Evolutionary conservation across 176 grass and related monocot species (phyloP).

Genomic region (Secale cereale): DNA sequence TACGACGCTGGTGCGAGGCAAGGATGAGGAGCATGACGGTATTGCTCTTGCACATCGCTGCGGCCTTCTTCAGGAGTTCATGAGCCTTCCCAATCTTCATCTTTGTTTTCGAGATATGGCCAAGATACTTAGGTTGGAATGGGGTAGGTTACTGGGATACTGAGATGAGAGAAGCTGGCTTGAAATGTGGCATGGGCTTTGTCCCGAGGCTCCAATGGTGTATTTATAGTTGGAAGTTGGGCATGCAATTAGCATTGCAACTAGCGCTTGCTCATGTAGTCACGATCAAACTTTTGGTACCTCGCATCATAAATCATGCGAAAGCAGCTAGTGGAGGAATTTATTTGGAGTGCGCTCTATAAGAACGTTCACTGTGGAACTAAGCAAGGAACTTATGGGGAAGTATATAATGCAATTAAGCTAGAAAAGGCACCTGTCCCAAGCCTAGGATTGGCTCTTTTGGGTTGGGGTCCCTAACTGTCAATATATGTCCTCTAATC

Average conservation of each 20-base stretch:
- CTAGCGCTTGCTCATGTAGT: neutral
- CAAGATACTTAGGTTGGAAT: neutral
- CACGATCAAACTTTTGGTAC: conserved; percentile 10
- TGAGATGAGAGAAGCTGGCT: neutral
- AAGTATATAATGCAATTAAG: neutral
- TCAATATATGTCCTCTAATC: neutral
- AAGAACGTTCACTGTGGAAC: neutral
- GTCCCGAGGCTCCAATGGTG: neutral
- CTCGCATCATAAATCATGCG: no score
- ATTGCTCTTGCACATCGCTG: neutral
- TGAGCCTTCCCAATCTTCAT: neutral
- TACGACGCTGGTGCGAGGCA: neutral
- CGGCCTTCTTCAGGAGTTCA: neutral
- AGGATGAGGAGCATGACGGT: neutral
- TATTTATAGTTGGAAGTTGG: neutral
- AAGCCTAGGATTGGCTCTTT: neutral
- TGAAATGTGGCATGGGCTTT: conserved; percentile 29
- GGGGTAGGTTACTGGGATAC: no score
- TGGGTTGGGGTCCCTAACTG: neutral
- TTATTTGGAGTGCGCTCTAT: conserved; percentile 5
- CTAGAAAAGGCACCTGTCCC: neutral
- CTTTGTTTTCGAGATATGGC: neutral
- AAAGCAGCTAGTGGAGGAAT: neutral
- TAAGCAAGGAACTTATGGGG: neutral
- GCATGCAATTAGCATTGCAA: neutral